Percentiles rank a stretch among this genome's conserved stretches.
Conservation (phyloP, 2,329 filamentous ascomycete genomes). For the Blumeriella jaapii region DNA sequence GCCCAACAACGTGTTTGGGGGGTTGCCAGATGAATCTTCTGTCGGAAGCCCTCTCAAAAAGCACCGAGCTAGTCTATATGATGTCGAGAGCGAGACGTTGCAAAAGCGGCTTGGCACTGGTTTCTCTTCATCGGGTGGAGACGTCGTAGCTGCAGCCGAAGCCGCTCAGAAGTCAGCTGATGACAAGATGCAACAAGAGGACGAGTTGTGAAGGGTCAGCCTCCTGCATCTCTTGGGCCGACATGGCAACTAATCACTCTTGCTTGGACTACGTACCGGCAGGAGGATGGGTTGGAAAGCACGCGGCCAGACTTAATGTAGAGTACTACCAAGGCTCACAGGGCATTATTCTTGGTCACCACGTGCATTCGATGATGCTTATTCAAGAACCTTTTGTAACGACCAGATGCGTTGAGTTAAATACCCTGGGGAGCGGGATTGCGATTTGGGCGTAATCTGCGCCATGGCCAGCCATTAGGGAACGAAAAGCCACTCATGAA, state of each 20-base stretch:
- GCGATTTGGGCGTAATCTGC: too few species aligned
- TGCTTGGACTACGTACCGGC: slow-evolving; percentile 3
- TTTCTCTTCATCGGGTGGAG: slow-evolving; percentile 14
- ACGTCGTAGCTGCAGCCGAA: slow-evolving; percentile 23
- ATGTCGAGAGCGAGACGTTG: slow-evolving; percentile 31
- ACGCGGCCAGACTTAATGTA: slow-evolving; percentile 2
- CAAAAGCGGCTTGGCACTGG: slow-evolving; percentile 20
- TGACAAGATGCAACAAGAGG: slow-evolving; percentile 16
- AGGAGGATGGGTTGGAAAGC: slow-evolving; percentile 5
- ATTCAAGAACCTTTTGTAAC: slow-evolving; percentile 2
- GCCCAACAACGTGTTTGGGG: slow-evolving; percentile 32
- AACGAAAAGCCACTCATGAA: too few species aligned
- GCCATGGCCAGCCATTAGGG: too few species aligned
- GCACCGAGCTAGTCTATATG: slow-evolving; percentile 51
- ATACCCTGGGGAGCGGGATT: too few species aligned
- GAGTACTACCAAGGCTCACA: background rate
- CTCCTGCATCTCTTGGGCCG: background rate
- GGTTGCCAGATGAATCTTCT: slow-evolving; percentile 34
- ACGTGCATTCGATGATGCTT: slow-evolving; percentile 1
- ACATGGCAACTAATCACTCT: background rate
- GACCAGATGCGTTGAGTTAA: background rate
- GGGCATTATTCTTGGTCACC: background rate
- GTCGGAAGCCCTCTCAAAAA: slow-evolving; percentile 68
- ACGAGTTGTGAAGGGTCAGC: slow-evolving; percentile 21
- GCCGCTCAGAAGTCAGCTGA: slow-evolving; percentile 18